Percentiles rank a stretch among this genome's conserved stretches.
These are phyloP conservation scores for Limtongozyma cylindracea DNA, from an alignment of 805 yeast genomes.

Conservation along the genomic window DNA sequence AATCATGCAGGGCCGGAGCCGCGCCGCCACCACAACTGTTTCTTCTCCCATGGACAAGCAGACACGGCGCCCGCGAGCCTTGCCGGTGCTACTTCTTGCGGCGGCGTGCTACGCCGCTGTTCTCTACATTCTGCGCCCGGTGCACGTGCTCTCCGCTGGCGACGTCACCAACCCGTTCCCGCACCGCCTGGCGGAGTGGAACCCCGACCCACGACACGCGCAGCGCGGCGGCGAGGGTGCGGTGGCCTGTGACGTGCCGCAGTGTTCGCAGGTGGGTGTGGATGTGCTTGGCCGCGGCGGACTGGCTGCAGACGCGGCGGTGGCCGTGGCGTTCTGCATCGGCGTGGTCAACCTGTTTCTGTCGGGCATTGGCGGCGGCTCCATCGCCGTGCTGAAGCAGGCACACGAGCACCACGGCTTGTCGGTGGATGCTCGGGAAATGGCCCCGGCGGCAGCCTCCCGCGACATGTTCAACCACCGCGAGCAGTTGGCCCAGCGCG, in stretches of 20 bases:
- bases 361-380: slow-evolving; percentile 86
- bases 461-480: slow-evolving; percentile 36
- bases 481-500: slow-evolving; percentile 29
- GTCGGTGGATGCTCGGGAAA: slow-evolving; percentile 69
- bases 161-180: too few species aligned
- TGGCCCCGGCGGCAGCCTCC: slow-evolving; percentile 43
- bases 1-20: too few species aligned
- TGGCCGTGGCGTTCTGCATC: slow-evolving; percentile 69
- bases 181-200: too few species aligned
- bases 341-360: slow-evolving; percentile 66
- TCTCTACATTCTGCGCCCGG: too few species aligned
- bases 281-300: slow-evolving; percentile 31
- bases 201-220: slow-evolving; percentile 13
- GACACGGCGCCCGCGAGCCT: too few species aligned
- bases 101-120: too few species aligned
- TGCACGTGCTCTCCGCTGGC: too few species aligned
- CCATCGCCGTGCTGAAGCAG: too few species aligned
- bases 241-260: slow-evolving; percentile 39
- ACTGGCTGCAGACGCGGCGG: slow-evolving; percentile 84
- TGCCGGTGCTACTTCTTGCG: too few species aligned
- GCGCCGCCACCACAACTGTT: too few species aligned
- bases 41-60: too few species aligned
- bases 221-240: slow-evolving; percentile 23
- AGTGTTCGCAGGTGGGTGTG: slow-evolving; percentile 39
- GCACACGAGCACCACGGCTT: slow-evolving; percentile 16